Conservation (phyloP, 768 basidiomycete genomes). For the Tylopilus plumbeoviolaceoides region DNA sequence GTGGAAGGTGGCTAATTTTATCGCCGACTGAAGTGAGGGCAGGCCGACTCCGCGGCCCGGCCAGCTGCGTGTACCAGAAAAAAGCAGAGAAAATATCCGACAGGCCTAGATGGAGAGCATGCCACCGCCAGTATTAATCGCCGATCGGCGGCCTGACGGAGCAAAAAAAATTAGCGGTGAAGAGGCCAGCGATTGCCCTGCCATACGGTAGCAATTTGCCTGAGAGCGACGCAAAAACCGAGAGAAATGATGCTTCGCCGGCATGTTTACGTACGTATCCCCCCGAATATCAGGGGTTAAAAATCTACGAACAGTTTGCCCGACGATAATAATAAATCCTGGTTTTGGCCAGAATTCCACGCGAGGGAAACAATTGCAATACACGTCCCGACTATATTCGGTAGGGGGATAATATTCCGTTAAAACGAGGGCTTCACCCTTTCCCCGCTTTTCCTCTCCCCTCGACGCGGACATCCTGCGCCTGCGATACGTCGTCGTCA, state of each 20-base stretch:
- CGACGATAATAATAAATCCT: constrained; percentile 56
- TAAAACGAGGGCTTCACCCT: constrained; percentile 70
- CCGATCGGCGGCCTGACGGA: constrained; percentile 13
- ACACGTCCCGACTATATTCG: constrained; percentile 67
- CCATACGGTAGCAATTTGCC: constrained; percentile 19
- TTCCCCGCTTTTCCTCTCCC: constrained; percentile 57
- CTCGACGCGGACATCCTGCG: constrained; percentile 34
- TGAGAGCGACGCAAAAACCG: constrained; percentile 21
- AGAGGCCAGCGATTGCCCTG: not conserved
- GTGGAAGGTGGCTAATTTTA: constrained; percentile 26
- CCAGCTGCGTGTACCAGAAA: not conserved
- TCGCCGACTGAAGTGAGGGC: constrained; percentile 30
- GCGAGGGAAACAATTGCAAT: constrained; percentile 61
- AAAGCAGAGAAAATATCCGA: not conserved
- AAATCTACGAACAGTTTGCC: constrained; percentile 47
- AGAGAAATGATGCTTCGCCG: constrained; percentile 35
- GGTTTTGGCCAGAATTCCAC: constrained; percentile 56
- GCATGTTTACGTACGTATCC: constrained; percentile 55
- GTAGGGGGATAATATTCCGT: constrained; percentile 63
- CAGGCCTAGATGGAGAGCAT: constrained; percentile 7
- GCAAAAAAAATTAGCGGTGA: not conserved
- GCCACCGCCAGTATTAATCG: constrained; percentile 31
- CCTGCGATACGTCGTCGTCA: constrained; percentile 16
- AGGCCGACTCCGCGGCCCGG: constrained; percentile 25
- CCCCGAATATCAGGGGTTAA: constrained; percentile 58